Conservation (phyloP, 371 early-diverging fungal genomes). For the Apophysomyces ossiformis region DNA sequence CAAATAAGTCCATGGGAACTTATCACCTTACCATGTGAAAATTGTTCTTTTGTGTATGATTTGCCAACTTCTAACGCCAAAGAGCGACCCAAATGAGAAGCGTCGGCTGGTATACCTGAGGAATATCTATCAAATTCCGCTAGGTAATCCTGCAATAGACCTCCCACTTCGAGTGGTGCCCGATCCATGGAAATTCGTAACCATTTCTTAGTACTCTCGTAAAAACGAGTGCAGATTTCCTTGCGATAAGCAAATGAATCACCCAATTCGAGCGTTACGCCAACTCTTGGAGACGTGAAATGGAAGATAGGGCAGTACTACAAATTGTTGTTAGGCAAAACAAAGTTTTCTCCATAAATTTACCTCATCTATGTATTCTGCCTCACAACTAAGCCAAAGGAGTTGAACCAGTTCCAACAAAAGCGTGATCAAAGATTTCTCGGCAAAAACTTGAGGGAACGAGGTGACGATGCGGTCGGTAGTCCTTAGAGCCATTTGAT, state of each 20-base stretch:
- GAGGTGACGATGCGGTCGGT: constrained; percentile 56
- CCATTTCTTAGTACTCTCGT: constrained; percentile 74
- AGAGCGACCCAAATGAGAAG: constrained; percentile 73
- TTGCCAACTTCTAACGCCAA: constrained; percentile 77
- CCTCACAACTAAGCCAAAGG: constrained; percentile 81
- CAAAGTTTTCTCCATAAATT: not conserved
- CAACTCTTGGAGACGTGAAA: constrained; percentile 68
- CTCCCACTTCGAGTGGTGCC: constrained; percentile 65
- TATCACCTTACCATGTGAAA: constrained; percentile 39
- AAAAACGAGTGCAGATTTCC: constrained; percentile 66
- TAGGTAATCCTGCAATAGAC: constrained; percentile 69
- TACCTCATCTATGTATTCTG: constrained; percentile 78
- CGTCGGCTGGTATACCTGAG: constrained; percentile 48
- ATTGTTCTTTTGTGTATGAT: constrained; percentile 51
- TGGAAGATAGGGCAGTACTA: constrained; percentile 75
- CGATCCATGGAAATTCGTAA: constrained; percentile 57
- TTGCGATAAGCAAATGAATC: constrained; percentile 80
- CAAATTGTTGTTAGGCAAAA: not conserved
- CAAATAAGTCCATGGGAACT: constrained; percentile 2
- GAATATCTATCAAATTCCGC: constrained; percentile 59
- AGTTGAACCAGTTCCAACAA: constrained; percentile 79
- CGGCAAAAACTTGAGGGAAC: constrained; percentile 79
- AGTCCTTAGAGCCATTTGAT: constrained; percentile 61
- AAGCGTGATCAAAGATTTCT: constrained; percentile 63
- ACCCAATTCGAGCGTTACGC: constrained; percentile 74